Base-by-base conservation (phyloP, 305 asterid species). In the Plantago lanceolata region DNA sequence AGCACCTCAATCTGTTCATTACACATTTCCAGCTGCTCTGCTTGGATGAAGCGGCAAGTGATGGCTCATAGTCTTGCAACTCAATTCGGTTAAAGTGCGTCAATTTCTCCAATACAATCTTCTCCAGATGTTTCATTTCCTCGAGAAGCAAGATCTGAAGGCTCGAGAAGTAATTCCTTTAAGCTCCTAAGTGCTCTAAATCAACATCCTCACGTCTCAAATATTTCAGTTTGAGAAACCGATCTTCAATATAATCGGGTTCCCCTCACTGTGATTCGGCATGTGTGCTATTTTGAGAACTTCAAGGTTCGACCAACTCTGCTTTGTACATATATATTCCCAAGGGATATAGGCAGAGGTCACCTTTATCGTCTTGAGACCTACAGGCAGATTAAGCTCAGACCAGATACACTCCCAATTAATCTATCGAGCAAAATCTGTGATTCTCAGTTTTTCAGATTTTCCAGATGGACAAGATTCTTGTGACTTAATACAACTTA, bases 51-150 rank as follows among this genome's bases (percentile, higher is more conserved):
- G 19, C 56, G 28, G 2, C 56, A 19, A 51, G 2, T 51, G 56
- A 13, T 14, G 19, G 19, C 56, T 51, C 24, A 51, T 26, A 51
- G 14, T 51, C 28, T 17, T 13, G 13, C 29, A 51, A 11, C 16
- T 19, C 21, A 51, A 51, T 51, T 2, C 7, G 15, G 12, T 51
- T 19, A 5, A 5, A 51, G 56, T 2, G 56, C 9, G 21, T 51
- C 56, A 18, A 51, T 51, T 51, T 51, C 56, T 51, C 56, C 56
- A 19, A 51, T 51, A 15, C 56, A 11, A 51, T 51, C 57, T 51
- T 16, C 3, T 20, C 2, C 31, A 51, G 11, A 7, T 20, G 2
- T 51, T 4, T 7, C 24, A 19, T 3, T 2, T 7, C 31, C 57
- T 19, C 24, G 31, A 51, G 57, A 19, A 51, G 29, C 57, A 51